A percentile compares a stretch with the other conserved stretches of the same genome.
These are phyloP conservation scores for Sporisorium sorghi DNA, from an alignment of 1,284 basidiomycete species.

Conservation along the genomic window DNA sequence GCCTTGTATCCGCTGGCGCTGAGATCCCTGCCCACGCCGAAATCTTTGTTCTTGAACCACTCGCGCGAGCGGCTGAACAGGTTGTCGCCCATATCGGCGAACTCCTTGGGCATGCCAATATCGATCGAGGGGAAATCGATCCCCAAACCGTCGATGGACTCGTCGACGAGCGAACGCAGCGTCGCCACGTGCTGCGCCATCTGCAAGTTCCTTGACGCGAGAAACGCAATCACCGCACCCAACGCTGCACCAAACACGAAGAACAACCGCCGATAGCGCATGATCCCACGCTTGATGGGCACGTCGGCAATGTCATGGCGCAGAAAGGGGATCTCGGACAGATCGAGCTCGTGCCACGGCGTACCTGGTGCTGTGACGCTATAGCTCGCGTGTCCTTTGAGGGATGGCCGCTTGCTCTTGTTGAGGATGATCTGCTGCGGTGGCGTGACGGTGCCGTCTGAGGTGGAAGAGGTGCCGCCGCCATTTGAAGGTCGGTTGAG, in stretches of 20 bases:
- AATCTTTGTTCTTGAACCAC: conserved; percentile 66
- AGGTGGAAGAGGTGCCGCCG: not conserved
- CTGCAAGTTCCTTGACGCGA: conserved; percentile 44
- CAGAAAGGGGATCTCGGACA: conserved; percentile 59
- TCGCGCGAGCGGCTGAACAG: conserved; percentile 57
- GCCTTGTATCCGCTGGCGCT: conserved; percentile 51
- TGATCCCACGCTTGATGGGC: conserved; percentile 43
- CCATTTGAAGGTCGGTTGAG: conserved; percentile 16
- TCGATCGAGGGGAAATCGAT: conserved; percentile 57
- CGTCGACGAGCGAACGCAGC: conserved; percentile 57
- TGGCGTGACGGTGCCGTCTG: conserved; percentile 35
- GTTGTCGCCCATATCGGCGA: conserved; percentile 61
- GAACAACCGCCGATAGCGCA: conserved; percentile 60
- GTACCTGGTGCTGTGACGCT: conserved; percentile 58
- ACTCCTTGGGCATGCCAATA: conserved; percentile 61
- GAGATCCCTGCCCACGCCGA: conserved; percentile 58
- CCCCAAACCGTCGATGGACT: conserved; percentile 53
- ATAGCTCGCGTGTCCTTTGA: conserved; percentile 46
- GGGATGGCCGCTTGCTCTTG: conserved; percentile 35
- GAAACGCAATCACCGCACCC: conserved; percentile 55
- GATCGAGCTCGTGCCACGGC: conserved; percentile 64
- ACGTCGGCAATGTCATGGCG: conserved; percentile 31
- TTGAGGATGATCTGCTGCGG: conserved; percentile 52
- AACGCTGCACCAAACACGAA: conserved; percentile 55
- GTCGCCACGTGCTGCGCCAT: conserved; percentile 55